Evolutionary conservation across 1,284 basidiomycete species (phyloP), one percentile per base, ranked within the genome.

Genomic region (Apiotrichum akiyoshidainum): DNA sequence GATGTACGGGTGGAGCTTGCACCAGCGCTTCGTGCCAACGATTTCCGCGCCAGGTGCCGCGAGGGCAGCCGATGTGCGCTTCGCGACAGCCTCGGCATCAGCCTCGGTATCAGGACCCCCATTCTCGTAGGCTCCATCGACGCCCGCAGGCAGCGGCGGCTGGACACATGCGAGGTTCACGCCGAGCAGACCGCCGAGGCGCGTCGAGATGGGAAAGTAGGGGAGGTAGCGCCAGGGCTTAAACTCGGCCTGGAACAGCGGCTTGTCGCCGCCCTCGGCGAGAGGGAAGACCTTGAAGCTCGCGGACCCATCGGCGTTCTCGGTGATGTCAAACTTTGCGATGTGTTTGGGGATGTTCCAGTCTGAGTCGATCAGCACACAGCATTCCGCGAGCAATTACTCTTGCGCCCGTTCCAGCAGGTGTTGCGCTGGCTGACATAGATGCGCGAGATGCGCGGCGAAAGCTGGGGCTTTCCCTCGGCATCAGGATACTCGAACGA

Each of bases 261-360:
- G 49, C 19, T 35, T 21, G n/a, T n/a, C 42, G 42, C 19, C 42
- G 9, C n/a, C 42, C 17, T 52, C 50, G 34, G 21, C 49, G 14
- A 52, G 49, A 2, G 55, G 55, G 37, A 41, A 57, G 33, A 57
- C 44, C 44, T 46, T 47, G 45, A 37, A 52, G 46, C 48, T 47
- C 11, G 37, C 45, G 35, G 37, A 33, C 13, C 50, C 45, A 35
- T 57, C 49, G 2, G 49, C n/a, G 37, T 47, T 34, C 44, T 57
- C 55, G 26, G 9, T 17, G 16, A 46, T 47, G 37, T 57, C 55
- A 37, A 57, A 57, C 26, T 45, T 49, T 13, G 55, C 55, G 45
- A 57, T 49, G 37, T 57, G 55, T 37, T 57, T 57, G 14, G 55
- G 55, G 44, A 52, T 57, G 55, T 57, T 57, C 55, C 55, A 57